Conservation (phyloP, 805 yeast genomes). For the Saturnispora bothae region DNA sequence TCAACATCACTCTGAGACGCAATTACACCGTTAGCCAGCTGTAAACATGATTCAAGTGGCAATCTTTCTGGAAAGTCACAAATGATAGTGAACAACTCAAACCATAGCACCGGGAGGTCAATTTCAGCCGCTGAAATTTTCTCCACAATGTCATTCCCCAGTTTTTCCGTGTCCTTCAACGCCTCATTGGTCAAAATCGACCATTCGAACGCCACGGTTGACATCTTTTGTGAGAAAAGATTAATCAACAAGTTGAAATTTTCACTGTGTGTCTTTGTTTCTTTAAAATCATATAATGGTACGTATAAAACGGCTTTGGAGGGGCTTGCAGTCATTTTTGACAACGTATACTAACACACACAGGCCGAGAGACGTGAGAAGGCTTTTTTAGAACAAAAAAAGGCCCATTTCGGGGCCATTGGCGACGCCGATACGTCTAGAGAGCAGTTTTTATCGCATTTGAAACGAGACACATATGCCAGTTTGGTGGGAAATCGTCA, state of each 20-base stretch:
- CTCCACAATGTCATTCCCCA: no score
- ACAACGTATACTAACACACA: constrained; percentile 1
- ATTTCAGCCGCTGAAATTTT: no score
- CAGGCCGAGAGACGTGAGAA: constrained; percentile 60
- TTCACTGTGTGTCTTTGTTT: no score
- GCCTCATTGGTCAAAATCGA: constrained; percentile 1
- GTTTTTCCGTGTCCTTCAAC: not conserved
- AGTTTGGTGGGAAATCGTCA: constrained; percentile 51
- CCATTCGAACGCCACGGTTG: not conserved
- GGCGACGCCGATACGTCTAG: constrained; percentile 66
- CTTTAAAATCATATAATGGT: constrained; percentile 10
- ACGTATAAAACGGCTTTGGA: no score
- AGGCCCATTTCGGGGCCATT: constrained; percentile 58
- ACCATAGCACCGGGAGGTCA: no score
- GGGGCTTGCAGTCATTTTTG: no score
- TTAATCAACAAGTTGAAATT: no score
- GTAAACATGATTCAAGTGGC: constrained; percentile 11
- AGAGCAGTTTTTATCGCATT: constrained; percentile 57
- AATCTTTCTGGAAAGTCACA: constrained; percentile 19
- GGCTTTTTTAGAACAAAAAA: constrained; percentile 44
- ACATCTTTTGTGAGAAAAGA: no score
- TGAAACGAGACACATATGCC: constrained; percentile 57
- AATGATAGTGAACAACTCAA: constrained; percentile 19
- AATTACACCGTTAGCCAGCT: constrained; percentile 17
- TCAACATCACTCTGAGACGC: constrained; percentile 14